A percentile compares a stretch with the other conserved stretches of the same genome.
Evolutionary conservation across 129 eudicot species (phyloP).

Genomic region (Ambrosia trifida): DNA sequence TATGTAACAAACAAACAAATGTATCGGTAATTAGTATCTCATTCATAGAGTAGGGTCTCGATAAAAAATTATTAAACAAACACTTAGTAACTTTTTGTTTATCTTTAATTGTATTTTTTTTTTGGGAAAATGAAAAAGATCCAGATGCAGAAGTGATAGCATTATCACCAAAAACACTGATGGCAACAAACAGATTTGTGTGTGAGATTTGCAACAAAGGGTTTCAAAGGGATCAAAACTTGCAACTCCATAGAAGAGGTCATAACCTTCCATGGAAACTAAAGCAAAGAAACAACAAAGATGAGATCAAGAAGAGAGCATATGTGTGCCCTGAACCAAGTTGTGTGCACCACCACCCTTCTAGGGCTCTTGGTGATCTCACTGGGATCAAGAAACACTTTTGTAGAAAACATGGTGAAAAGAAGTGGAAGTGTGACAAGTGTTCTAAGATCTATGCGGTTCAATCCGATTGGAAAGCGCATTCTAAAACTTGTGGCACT

Average conservation of each 20-base stretch:
- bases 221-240: conserved; percentile 87
- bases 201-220: conserved; percentile 99
- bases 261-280: conserved; percentile 93
- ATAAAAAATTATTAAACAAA: no score
- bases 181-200: conserved; percentile 86
- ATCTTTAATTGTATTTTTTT: neutral
- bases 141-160: conserved; percentile 96
- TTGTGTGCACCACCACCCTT: conserved; percentile 86
- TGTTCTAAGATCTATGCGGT: conserved; percentile 91
- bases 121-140: conserved; percentile 35
- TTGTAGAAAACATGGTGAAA: conserved; percentile 90
- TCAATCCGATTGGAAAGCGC: conserved; percentile 98
- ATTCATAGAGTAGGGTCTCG: no score
- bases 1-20: no score
- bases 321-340: conserved; percentile 86
- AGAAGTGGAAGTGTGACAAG: conserved; percentile 87
- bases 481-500: conserved; percentile 86
- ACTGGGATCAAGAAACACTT: conserved; percentile 93
- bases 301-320: conserved; percentile 55
- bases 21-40: no score
- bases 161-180: conserved; percentile 71
- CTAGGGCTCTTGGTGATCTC: conserved; percentile 91
- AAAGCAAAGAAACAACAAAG: conserved; percentile 71
- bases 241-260: conserved; percentile 91
- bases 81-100: neutral